A percentile compares a stretch with the other conserved stretches of the same genome.
Evolutionary conservation across 768 basidiomycete genomes (phyloP).

Genomic region (Melanogaster broomeanus): DNA sequence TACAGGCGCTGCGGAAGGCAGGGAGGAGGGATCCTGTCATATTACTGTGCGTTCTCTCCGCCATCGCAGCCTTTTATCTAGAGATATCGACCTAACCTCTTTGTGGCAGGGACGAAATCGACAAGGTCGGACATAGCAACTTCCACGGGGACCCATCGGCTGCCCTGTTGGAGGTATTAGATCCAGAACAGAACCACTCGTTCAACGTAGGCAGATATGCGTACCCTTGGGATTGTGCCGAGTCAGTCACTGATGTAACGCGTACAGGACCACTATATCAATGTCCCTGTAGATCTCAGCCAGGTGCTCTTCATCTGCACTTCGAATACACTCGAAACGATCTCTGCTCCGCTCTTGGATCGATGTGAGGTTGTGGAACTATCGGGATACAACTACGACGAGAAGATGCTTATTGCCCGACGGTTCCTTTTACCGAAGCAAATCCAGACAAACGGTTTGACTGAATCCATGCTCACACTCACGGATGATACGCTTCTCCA

Average conservation of each 20-base stretch:
- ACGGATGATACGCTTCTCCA: constrained; percentile 70
- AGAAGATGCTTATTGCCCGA: constrained; percentile 88
- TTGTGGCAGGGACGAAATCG: constrained; percentile 73
- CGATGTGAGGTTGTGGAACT: constrained; percentile 87
- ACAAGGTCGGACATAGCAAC: constrained; percentile 85
- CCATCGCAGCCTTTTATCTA: not conserved
- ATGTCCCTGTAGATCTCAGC: constrained; percentile 84
- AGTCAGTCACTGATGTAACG: not conserved
- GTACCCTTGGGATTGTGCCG: not conserved
- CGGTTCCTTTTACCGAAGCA: constrained; percentile 91
- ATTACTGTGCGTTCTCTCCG: constrained; percentile 48
- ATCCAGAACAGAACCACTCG: constrained; percentile 89
- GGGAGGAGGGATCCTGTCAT: constrained; percentile 81
- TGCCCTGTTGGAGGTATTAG: constrained; percentile 87
- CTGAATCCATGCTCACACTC: constrained; percentile 58
- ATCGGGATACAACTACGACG: constrained; percentile 84
- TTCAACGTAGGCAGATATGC: constrained; percentile 57
- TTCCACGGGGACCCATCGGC: constrained; percentile 93
- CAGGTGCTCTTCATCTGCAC: constrained; percentile 93
- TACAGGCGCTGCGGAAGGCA: constrained; percentile 84
- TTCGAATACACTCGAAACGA: constrained; percentile 87
- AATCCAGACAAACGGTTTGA: constrained; percentile 73
- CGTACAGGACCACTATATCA: constrained; percentile 84
- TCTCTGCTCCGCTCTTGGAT: constrained; percentile 84
- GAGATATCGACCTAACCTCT: not conserved